Percentiles rank a stretch among this genome's conserved stretches.
phyloP scores from a whole-genome alignment of 768 basidiomycete species.

The Botryobasidium botryosum region DNA sequence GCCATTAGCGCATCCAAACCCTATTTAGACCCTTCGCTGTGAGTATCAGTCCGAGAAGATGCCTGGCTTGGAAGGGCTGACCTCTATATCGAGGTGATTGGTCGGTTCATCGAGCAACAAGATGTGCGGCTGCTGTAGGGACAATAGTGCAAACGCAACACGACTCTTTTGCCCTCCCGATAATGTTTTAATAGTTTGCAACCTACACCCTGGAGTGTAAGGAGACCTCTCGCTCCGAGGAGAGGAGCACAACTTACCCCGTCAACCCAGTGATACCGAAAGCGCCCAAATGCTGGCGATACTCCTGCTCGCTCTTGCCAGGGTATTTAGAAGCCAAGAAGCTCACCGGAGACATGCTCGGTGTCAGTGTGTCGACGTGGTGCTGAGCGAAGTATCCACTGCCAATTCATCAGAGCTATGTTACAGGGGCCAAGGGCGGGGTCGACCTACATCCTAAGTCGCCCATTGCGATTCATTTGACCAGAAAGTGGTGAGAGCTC shows the following conservation, averaged over 20 bases:
- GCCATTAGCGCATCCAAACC: slow-evolving; percentile 91
- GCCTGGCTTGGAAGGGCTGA: too few species aligned
- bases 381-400: slow-evolving; percentile 91
- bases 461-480: slow-evolving; percentile 78
- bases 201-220: slow-evolving; percentile 22
- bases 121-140: slow-evolving; percentile 79
- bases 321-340: slow-evolving; percentile 88
- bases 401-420: not conserved
- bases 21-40: too few species aligned
- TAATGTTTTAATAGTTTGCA: slow-evolving; percentile 81
- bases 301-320: slow-evolving; percentile 91
- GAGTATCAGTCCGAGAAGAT: too few species aligned
- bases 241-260: slow-evolving; percentile 30
- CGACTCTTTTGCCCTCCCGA: slow-evolving; percentile 94
- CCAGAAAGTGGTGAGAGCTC: slow-evolving; percentile 61
- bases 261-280: slow-evolving; percentile 97
- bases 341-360: slow-evolving; percentile 78
- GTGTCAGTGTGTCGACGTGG: slow-evolving; percentile 81
- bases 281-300: slow-evolving; percentile 84
- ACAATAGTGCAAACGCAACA: slow-evolving; percentile 80
- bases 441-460: slow-evolving; percentile 59
- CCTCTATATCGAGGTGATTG: slow-evolving; percentile 92
- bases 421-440: accelerated
- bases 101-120: slow-evolving; percentile 93
- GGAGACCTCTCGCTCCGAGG: slow-evolving; percentile 1